Conservation (phyloP, 805 yeast species). For the Saturnispora saitoi region DNA sequence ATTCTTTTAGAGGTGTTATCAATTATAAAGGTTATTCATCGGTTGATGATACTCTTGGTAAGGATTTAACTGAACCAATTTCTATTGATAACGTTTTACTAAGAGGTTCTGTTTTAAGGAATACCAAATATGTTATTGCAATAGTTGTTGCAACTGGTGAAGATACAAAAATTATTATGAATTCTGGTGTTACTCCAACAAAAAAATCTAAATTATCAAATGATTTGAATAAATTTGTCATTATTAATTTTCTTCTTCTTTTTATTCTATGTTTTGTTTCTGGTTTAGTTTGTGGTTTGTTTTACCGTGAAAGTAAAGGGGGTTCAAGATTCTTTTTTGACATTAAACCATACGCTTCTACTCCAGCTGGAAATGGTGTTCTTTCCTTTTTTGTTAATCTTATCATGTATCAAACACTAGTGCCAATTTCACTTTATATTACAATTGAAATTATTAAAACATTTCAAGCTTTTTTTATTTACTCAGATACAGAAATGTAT, state of each 20-base stretch:
- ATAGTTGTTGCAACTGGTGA: constrained; percentile 67
- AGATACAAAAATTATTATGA: constrained; percentile 70
- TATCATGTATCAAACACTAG: constrained; percentile 66
- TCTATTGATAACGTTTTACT: constrained; percentile 55
- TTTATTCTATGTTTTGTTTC: constrained; percentile 60
- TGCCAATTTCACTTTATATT: constrained; percentile 72
- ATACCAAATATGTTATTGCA: constrained; percentile 71
- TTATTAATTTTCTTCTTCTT: constrained; percentile 51
- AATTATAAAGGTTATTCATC: constrained; percentile 37
- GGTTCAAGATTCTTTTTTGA: constrained; percentile 52
- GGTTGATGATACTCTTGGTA: constrained; percentile 24
- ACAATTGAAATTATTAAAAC: constrained; percentile 76
- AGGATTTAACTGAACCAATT: constrained; percentile 43
- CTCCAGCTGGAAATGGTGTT: constrained; percentile 57
- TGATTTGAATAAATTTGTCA: constrained; percentile 58
- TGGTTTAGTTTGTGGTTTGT: constrained; percentile 63
- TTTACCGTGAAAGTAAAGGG: constrained; percentile 32
- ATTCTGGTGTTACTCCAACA: constrained; percentile 71
- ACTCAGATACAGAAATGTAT: constrained; percentile 61
- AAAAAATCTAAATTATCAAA: constrained; percentile 58
- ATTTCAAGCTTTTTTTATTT: constrained; percentile 66
- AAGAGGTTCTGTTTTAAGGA: constrained; percentile 65
- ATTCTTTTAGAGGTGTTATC: constrained; percentile 58
- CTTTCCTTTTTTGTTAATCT: constrained; percentile 64
- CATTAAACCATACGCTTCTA: constrained; percentile 48